phyloP scores from a whole-genome alignment of 345 rosid genomes.

The Draba incana region DNA sequence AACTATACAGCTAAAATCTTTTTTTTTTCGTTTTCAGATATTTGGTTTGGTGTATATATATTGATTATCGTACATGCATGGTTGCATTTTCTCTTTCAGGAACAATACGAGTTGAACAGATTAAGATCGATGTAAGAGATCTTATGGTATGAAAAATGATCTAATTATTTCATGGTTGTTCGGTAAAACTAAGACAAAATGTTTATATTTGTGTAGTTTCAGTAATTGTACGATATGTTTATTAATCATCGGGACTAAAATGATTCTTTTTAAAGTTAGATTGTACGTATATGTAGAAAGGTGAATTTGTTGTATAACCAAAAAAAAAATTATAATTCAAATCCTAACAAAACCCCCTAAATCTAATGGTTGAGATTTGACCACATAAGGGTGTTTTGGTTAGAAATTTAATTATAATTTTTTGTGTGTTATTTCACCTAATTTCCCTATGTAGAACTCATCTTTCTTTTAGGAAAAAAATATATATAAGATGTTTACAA shows the following conservation, averaged over 20 bases:
- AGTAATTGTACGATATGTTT: constrained; percentile 1
- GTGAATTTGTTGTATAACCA: no score
- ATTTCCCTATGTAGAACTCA: no score
- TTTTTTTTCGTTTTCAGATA: not conserved
- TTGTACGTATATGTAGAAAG: not conserved
- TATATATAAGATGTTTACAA: no score
- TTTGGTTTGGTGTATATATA: not conserved
- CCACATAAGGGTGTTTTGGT: no score
- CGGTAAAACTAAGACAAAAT: not conserved
- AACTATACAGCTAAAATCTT: not conserved
- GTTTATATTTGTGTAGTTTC: constrained; percentile 4
- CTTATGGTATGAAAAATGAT: not conserved
- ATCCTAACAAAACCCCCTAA: no score
- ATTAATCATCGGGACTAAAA: constrained; percentile 12
- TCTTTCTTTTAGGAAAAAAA: no score
- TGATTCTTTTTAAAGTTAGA: not conserved
- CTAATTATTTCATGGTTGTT: not conserved
- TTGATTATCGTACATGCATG: constrained; percentile 32
- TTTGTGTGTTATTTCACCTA: no score
- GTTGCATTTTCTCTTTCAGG: constrained; percentile 51
- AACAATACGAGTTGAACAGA: constrained; percentile 54
- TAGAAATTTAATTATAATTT: no score
- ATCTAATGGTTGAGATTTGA: no score
- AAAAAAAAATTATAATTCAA: no score
- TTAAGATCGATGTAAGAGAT: constrained; percentile 56